Conservation (phyloP, 2,329 filamentous ascomycete species). For the Arthrobotrys pseudoclavata region DNA sequence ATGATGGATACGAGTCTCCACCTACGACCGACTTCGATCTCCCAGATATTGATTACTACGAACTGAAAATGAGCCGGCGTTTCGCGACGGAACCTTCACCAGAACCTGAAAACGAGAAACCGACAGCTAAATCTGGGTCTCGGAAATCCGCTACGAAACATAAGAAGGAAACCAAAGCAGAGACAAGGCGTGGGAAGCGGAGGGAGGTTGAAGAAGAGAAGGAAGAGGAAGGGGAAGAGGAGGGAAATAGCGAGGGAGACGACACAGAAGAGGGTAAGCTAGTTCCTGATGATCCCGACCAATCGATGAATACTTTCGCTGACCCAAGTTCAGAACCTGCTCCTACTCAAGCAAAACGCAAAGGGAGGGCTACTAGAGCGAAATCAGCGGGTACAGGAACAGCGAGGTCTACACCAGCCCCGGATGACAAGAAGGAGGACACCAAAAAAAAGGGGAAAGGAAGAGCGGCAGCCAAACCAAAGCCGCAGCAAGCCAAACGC, state of each 20-base stretch:
- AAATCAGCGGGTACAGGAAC: conserved; percentile 48
- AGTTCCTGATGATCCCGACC: no score
- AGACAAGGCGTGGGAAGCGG: conserved; percentile 64
- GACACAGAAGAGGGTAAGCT: conserved; percentile 62
- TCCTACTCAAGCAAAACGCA: conserved; percentile 41
- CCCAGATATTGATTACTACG: conserved; percentile 59
- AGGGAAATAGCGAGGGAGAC: conserved; percentile 59
- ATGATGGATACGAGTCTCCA: conserved; percentile 60
- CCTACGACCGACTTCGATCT: conserved; percentile 55
- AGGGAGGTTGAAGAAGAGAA: conserved; percentile 62
- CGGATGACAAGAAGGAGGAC: conserved; percentile 48
- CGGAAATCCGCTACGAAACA: conserved; percentile 69
- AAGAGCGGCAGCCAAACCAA: conserved; percentile 68
- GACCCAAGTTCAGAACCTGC: conserved; percentile 34
- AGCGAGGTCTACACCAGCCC: conserved; percentile 53
- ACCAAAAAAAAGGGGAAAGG: conserved; percentile 64
- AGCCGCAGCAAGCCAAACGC: conserved; percentile 66
- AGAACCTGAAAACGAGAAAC: conserved; percentile 64
- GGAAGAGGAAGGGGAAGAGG: conserved; percentile 51
- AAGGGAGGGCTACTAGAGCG: conserved; percentile 33
- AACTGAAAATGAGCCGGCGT: conserved; percentile 59
- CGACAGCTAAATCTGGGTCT: conserved; percentile 63
- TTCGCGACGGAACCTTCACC: conserved; percentile 63
- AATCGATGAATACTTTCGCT: not conserved
- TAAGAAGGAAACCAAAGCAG: conserved; percentile 67